These are phyloP conservation scores for Pyronema omphalodes DNA, from an alignment of 495 filamentous ascomycete genomes.

Conservation along the genomic window DNA sequence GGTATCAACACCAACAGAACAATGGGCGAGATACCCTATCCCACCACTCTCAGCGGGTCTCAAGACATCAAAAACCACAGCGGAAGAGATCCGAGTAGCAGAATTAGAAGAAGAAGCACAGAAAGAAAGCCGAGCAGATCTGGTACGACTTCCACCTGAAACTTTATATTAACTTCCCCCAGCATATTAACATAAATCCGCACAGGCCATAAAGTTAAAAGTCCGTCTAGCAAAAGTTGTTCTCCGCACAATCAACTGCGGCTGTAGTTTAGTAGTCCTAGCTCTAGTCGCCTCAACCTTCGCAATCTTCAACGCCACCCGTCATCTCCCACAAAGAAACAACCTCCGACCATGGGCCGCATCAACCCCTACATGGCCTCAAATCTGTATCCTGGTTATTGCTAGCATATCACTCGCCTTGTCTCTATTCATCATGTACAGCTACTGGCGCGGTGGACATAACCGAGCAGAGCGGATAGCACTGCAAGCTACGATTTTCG, in stretches of 20 bases:
- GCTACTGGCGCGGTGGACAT: conserved; percentile 80
- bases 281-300: conserved; percentile 71
- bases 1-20: conserved; percentile 2
- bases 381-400: conserved; percentile 61
- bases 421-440: conserved; percentile 63
- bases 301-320: conserved; percentile 74
- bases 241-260: conserved; percentile 84
- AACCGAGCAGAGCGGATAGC: conserved; percentile 74
- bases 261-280: conserved; percentile 64
- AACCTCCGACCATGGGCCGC: conserved; percentile 66
- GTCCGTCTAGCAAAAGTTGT: conserved; percentile 89
- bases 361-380: conserved; percentile 70
- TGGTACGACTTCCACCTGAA: conserved; percentile 40
- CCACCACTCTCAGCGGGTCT: conserved; percentile 19
- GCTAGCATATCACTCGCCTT: conserved; percentile 61
- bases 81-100: conserved; percentile 12
- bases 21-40: conserved; percentile 14
- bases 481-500: conserved; percentile 83
- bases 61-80: conserved; percentile 15
- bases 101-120: conserved; percentile 47
- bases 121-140: conserved; percentile 62
- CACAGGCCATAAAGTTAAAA: conserved; percentile 74
- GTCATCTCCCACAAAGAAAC: conserved; percentile 50
- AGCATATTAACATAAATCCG: conserved; percentile 21
- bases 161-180: conserved; percentile 2